Evolutionary conservation across 441 rosid genomes (phyloP).

Genomic region (Kokia cookei): DNA sequence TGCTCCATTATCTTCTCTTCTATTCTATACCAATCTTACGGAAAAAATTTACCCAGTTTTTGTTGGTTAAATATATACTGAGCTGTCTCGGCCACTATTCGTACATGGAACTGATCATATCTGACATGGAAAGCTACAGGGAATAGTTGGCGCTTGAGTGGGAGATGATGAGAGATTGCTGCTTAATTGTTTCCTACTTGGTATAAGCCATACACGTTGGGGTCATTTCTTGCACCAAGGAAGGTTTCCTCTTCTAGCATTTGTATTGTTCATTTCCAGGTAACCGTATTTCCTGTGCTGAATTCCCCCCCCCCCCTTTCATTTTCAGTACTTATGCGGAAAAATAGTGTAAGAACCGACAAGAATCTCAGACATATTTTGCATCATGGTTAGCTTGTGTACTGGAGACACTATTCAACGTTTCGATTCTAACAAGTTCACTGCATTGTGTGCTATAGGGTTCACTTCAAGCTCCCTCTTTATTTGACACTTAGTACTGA

Average conservation of each 20-base stretch:
- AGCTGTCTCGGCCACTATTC: background rate
- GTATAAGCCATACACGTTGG: background rate
- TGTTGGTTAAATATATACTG: background rate
- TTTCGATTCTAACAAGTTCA: background rate
- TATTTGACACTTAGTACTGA: background rate
- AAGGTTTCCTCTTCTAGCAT: background rate
- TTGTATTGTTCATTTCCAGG: conserved; percentile 4
- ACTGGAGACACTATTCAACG: background rate
- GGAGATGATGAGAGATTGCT: background rate
- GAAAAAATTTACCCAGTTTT: background rate
- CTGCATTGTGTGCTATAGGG: background rate
- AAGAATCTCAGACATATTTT: background rate
- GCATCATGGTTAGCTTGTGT: background rate
- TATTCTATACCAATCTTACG: background rate
- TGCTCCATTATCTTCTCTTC: background rate
- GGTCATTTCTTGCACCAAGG: background rate
- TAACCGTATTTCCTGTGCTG: conserved; percentile 17
- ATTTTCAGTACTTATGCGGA: background rate
- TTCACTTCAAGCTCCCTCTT: background rate
- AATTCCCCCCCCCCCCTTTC: background rate
- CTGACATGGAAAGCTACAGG: background rate
- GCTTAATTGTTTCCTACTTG: background rate
- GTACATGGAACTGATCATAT: background rate
- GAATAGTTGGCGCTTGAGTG: background rate
- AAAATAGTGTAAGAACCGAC: background rate